A percentile compares a stretch with the other conserved stretches of the same genome.
Conservation (phyloP, 208 protist genomes). For the Leishmania tropica region DNA sequence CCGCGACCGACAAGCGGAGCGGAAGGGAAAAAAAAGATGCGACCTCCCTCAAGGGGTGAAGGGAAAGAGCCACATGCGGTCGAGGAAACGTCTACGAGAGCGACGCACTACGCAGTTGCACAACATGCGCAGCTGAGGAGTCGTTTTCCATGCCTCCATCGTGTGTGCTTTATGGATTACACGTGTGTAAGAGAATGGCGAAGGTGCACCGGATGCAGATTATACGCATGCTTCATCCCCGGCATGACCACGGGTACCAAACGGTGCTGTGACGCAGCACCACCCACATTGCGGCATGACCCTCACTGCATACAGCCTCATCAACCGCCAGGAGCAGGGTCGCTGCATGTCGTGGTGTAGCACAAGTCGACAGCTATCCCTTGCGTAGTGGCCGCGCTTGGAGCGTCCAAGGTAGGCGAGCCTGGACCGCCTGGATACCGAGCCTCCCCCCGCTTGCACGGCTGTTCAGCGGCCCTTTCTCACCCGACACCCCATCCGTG, state of each 20-base stretch:
- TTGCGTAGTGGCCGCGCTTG: conserved; percentile 32
- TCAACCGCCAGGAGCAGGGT: background rate
- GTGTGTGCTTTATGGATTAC: background rate
- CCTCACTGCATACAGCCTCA: background rate
- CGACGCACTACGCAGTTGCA: background rate
- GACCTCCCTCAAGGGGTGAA: background rate
- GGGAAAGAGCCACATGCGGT: background rate
- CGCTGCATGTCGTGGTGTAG: background rate
- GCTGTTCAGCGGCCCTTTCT: conserved; percentile 43
- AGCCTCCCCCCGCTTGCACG: conserved; percentile 57
- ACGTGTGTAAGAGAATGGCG: background rate
- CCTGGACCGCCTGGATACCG: conserved; percentile 62
- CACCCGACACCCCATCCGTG: conserved; percentile 37
- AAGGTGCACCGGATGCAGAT: background rate
- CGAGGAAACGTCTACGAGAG: background rate
- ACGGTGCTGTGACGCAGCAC: background rate
- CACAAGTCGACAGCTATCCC: background rate
- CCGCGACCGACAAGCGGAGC: background rate
- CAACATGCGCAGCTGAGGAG: background rate
- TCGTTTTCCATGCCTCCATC: background rate
- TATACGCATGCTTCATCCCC: background rate
- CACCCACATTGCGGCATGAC: background rate
- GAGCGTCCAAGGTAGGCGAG: conserved; percentile 69
- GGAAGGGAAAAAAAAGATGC: background rate
- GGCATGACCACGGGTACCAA: background rate